These are phyloP conservation scores for Parastagonospora avenae DNA, from an alignment of 2,329 filamentous ascomycete species.

Conservation along the genomic window DNA sequence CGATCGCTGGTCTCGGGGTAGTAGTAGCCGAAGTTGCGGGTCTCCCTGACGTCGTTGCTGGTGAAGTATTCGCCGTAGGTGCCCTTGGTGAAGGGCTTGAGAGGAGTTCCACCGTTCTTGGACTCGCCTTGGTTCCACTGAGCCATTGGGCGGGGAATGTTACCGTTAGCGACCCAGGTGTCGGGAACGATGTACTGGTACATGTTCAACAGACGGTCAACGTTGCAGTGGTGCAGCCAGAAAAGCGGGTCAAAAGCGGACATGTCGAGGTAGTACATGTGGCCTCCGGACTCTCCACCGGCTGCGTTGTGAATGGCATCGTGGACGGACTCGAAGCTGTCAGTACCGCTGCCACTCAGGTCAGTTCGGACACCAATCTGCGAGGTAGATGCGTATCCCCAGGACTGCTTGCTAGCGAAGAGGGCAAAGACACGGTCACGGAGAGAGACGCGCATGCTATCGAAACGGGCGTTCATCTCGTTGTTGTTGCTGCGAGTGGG, in stretches of 20 bases:
- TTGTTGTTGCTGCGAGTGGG: conserved; percentile 47
- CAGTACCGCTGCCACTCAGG: conserved; percentile 33
- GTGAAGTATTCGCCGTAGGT: conserved; percentile 53
- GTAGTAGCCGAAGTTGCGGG: conserved; percentile 50
- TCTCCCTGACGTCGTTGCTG: conserved; percentile 37
- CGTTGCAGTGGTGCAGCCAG: conserved; percentile 48
- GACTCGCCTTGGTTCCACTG: conserved; percentile 49
- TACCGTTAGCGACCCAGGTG: conserved; percentile 64
- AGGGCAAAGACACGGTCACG: conserved; percentile 45
- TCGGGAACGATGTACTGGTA: conserved; percentile 77
- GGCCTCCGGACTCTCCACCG: conserved; percentile 60
- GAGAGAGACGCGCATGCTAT: conserved; percentile 34
- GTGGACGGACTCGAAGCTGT: conserved; percentile 46
- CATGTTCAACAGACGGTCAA: conserved; percentile 65
- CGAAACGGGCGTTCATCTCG: conserved; percentile 38
- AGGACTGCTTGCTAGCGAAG: conserved; percentile 40
- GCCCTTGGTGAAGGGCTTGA: conserved; percentile 44
- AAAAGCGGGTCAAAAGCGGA: conserved; percentile 78
- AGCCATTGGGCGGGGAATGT: conserved; percentile 36
- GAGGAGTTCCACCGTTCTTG: conserved; percentile 60
- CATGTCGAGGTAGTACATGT: conserved; percentile 74
- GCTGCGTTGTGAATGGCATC: conserved; percentile 41
- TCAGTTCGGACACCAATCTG: conserved; percentile 39
- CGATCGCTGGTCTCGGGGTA: conserved; percentile 42
- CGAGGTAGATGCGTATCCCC: conserved; percentile 36